Evolutionary conservation across 2,329 filamentous ascomycete species (phyloP), one percentile per base, ranked within the genome.

Genomic region (Penicillium sp.): DNA sequence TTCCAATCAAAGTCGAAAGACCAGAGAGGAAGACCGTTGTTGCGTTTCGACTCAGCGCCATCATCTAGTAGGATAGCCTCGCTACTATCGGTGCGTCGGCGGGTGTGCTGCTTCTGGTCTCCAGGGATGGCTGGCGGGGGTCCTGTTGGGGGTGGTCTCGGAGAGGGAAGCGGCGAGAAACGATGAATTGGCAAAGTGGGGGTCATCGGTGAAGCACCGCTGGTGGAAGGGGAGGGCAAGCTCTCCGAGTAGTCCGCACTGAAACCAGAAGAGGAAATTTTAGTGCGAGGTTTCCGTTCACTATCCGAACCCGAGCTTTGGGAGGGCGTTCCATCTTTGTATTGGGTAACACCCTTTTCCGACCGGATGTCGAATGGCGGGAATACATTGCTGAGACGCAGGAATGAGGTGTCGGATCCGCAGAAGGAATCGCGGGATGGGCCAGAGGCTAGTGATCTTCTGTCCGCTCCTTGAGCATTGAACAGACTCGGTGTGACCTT

Each of bases 11-110:
- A 61, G 45, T 74, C 67, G 29, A 66, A 66, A 6, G 65, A 61
- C 77, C 77, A 78, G 27, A 77, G 66, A 6, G 76, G 75, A 53
- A 81, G 77, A 6, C 79, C 79, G 12, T 82, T 66, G 50, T 86
- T 84, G 79, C 85, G 84, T 43, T 76, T 79, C 61, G 82, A 81
- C 31, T 80, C 79, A 4, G 79, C 77, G 1, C 75, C 73, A 23
- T 76, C 69, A 50, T 75, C 76, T 44, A 78, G 68, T 49, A 76
- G 73, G 48, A 82, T 79, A 56, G 78, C 78, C 65, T 79, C 77
- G 55, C 75, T 77, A 61, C 76, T 78, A 59, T 76, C 73, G 0
- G 76, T 78, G 31, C 75, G 72, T 47, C 75, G 72, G 38, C 75
- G 68, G 17, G 76, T 73, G 60, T 78, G 75, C 42, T 70, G 68